Base-by-base conservation (phyloP, 1,284 basidiomycete genomes). In the Pseudozyma pruni region DNA sequence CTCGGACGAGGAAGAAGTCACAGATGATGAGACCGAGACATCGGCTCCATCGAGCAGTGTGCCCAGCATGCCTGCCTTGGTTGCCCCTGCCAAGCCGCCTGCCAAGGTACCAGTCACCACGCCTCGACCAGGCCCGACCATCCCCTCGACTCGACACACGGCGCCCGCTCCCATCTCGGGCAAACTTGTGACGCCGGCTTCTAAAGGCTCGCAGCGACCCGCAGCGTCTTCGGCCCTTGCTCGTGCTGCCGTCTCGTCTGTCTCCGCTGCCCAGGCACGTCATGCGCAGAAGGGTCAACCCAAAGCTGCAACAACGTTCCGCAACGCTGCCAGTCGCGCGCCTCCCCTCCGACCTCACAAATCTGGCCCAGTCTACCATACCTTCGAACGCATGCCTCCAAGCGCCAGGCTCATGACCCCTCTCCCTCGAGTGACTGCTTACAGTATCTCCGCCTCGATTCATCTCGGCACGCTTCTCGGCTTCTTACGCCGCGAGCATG, bases 401-500 rank as follows among this genome's bases (percentile, higher is more conserved):
- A 67, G 56, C 20, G 55, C 71, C 11, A 60, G 79, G 10, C 62
- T 70, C 40, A 49, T 63, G 41, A 80, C 80, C 2, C 58, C 72
- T 4, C 67, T 82, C 16, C 79, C 79, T 11, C 78, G 79, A 25
- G 50, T 82, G 8, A 79, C 78, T 2, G 91, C 81, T 85, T 96
- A 94, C 82, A 93, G 90, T 66, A 87, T 94, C 7, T 91, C 91
- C 3, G 91, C 89, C 8, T 89, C 89, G 10, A 70, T 81, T 37
- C 76, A 81, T 34, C 56, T 81, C 19, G 76, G 73, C 27, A 77
- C 80, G 4, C 62, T 81, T 29, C 74, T 80, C 11, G 80, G 76
- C 7, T 96, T 94, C 77, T 81, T 96, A 80, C 94, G 94, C 82
- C 86, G 94, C 50, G 94, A 97, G 80, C 94, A 97, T 80, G 94